Evolutionary conservation across 2,329 filamentous ascomycete species (phyloP).

Genomic region (Laburnicola sp.): DNA sequence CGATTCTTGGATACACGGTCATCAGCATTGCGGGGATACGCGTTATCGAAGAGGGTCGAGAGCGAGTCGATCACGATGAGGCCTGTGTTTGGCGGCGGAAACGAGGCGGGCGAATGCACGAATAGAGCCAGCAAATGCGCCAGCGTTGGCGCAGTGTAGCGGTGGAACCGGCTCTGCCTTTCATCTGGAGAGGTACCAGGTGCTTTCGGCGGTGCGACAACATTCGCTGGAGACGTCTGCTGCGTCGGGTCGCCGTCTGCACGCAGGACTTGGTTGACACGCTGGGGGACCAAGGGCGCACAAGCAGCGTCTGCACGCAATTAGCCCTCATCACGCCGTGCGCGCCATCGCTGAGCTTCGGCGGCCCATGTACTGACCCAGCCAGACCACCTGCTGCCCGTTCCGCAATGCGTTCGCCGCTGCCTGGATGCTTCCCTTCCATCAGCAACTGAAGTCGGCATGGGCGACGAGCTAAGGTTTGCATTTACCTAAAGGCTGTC

Average conservation of each 20-base stretch:
- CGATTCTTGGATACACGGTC: conserved; percentile 50
- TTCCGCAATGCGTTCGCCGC: conserved; percentile 64
- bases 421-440: conserved; percentile 65
- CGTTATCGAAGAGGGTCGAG: conserved; percentile 73
- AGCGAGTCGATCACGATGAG: conserved; percentile 78
- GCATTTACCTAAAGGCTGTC: conserved; percentile 74
- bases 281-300: conserved; percentile 51
- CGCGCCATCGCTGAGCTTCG: conserved; percentile 15
- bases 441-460: conserved; percentile 27
- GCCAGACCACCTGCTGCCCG: conserved; percentile 73
- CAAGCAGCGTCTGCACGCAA: conserved; percentile 52
- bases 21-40: conserved; percentile 65
- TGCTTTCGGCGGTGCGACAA: conserved; percentile 17
- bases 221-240: conserved; percentile 5
- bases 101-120: conserved; percentile 64
- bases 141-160: conserved; percentile 63
- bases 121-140: conserved; percentile 73
- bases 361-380: conserved; percentile 62
- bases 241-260: conserved; percentile 9
- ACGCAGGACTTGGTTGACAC: conserved; percentile 54
- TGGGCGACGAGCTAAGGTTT: conserved; percentile 16
- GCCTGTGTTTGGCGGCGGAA: conserved; percentile 65
- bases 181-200: conserved; percentile 26
- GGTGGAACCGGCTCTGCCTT: conserved; percentile 60
- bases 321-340: conserved; percentile 28